Evolutionary conservation across 805 yeast genomes (phyloP), one percentile per base, ranked within the genome.

Genomic region (Grigorovia jiainica): DNA sequence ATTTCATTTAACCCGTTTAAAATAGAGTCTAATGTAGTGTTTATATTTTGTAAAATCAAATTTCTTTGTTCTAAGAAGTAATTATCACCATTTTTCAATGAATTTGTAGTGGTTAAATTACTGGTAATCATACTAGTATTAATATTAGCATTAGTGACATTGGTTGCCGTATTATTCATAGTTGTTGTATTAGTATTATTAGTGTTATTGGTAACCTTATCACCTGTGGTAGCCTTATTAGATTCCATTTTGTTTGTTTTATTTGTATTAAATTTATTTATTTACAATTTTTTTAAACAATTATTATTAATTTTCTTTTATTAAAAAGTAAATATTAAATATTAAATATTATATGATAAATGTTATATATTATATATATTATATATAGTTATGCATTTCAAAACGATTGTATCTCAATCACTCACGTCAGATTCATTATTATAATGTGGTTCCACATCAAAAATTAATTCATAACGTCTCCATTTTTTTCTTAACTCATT

Each of bases 1-100:
- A 83, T 63, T 17, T 78, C 71, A 49, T 79, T 81, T 43, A 83
- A 59, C 49, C 79, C 79, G 51, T 75, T 68, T 40, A 81, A 65
- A 6, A 82, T 82, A 0, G 80, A 71, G 50, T 79, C 87, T 73
- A 82, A 71, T 9, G 78, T 58, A 29, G 50, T 53, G 34, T 53
- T 53, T 32, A 59, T 57, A 42, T 60, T 63, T 40, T 59, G 62
- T 7, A 59, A 37, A 1, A 54, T 44, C 34, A 55, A 39, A 41
- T 53, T 60, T 29, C 61, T 48, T 44, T 60, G 60, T 35, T 55
- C 61, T 2, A 55, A 43, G 38, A 58, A 58, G 36, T 53, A 46
- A 24, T 46, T 51, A 39, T 58, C 61, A n/a, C 43, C 35, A 19
- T 13, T 18, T 17, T 38, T 24, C 6, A 33, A 34, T 5, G 34